Conservation (phyloP, 768 basidiomycete genomes). For the Boletus sp. region DNA sequence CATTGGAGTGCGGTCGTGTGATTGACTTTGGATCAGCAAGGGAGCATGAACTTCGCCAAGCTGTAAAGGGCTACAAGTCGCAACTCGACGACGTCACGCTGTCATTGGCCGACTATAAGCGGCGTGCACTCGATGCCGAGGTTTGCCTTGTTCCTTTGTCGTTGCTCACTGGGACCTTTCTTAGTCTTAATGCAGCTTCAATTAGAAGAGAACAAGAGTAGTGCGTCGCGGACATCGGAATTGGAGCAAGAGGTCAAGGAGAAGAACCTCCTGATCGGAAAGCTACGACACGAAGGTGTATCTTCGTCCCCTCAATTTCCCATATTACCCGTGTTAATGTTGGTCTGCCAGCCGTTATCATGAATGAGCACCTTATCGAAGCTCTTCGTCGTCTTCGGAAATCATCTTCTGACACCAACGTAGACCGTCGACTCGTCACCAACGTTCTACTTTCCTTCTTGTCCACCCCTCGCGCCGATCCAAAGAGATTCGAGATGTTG, state of each 20-base stretch:
- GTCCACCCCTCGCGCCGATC: conserved; percentile 83
- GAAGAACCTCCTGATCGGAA: conserved; percentile 92
- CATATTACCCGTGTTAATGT: conserved; percentile 1
- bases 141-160: conserved; percentile 37
- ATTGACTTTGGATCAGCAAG: conserved; percentile 53
- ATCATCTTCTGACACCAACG: conserved; percentile 79
- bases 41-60: conserved; percentile 84
- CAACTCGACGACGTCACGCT: conserved; percentile 68
- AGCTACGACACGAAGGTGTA: conserved; percentile 89
- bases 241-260: conserved; percentile 92
- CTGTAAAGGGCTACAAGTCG: conserved; percentile 76
- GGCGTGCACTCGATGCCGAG: conserved; percentile 85
- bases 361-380: conserved; percentile 97
- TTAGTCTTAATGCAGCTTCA: conserved; percentile 47
- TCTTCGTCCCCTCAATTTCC: conserved; percentile 12
- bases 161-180: neutral
- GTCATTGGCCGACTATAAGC: conserved; percentile 86
- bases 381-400: conserved; percentile 91
- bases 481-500: conserved; percentile 97
- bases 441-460: conserved; percentile 92
- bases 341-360: conserved; percentile 72
- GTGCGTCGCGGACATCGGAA: conserved; percentile 61
- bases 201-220: conserved; percentile 69
- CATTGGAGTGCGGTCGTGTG: neutral
- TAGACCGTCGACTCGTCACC: conserved; percentile 90